Percentiles rank a stretch among this genome's conserved stretches.
phyloP scores from a whole-genome alignment of 192 early-diverging fungal species.

The Coemansia interrupta region DNA sequence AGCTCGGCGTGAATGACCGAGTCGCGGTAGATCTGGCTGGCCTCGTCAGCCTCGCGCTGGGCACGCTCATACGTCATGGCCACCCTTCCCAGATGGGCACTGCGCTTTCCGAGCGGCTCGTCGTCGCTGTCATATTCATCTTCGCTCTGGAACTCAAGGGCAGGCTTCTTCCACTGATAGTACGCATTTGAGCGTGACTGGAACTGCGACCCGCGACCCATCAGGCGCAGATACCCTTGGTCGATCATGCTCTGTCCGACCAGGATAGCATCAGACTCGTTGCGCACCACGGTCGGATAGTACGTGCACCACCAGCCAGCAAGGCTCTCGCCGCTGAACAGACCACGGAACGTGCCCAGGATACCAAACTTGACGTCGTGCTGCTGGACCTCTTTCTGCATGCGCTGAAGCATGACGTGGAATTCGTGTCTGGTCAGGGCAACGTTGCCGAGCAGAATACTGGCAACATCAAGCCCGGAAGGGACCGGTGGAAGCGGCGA shows the following conservation, averaged over 20 bases:
- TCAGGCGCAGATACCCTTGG: constrained; percentile 62
- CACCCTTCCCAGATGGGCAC: constrained; percentile 22
- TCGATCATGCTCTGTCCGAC: constrained; percentile 69
- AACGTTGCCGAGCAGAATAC: constrained; percentile 57
- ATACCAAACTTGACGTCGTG: constrained; percentile 68
- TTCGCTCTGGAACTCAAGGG: constrained; percentile 55
- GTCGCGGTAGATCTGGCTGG: constrained; percentile 62
- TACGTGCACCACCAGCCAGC: constrained; percentile 71
- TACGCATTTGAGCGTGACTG: constrained; percentile 57
- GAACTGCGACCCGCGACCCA: constrained; percentile 71
- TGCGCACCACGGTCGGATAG: constrained; percentile 56
- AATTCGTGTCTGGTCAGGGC: constrained; percentile 61
- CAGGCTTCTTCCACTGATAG: constrained; percentile 70
- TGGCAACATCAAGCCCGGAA: constrained; percentile 44
- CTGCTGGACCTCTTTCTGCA: constrained; percentile 60
- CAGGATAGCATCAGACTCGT: constrained; percentile 59
- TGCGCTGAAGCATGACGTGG: constrained; percentile 59
- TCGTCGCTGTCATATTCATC: constrained; percentile 50
- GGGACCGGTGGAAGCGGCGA: constrained; percentile 19
- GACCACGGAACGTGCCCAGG: constrained; percentile 60
- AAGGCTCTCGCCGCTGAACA: constrained; percentile 65
- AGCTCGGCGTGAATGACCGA: constrained; percentile 64
- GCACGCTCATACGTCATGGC: constrained; percentile 52
- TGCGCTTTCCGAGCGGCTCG: constrained; percentile 42
- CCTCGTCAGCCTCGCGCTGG: constrained; percentile 60